phyloP scores from a whole-genome alignment of 139 green algal species.

The Chlamydomonas asymmetrica region DNA sequence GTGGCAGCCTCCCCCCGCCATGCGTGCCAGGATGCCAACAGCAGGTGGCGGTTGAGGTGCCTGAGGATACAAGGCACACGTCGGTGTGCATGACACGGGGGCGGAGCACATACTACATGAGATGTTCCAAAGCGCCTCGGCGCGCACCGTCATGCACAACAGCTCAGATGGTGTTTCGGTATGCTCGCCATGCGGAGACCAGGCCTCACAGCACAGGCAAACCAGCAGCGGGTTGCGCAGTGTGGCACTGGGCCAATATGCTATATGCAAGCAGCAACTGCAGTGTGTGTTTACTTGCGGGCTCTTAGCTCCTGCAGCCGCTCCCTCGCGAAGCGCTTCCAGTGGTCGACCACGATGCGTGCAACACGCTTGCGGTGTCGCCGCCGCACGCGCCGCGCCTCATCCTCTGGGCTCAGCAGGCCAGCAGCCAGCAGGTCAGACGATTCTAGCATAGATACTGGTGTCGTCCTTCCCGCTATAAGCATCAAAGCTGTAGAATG shows the following conservation, averaged over 20 bases:
- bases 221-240: background rate
- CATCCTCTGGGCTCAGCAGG: constrained; percentile 16
- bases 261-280: background rate
- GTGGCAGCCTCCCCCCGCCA: constrained; percentile 5
- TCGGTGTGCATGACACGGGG: no score
- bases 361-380: constrained; percentile 44
- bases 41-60: constrained; percentile 19
- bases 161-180: background rate
- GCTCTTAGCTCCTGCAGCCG: constrained; percentile 28
- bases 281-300: background rate
- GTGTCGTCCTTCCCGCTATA: no score
- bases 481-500: no score
- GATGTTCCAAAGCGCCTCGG: background rate
- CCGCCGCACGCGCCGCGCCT: constrained; percentile 22
- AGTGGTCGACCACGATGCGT: constrained; percentile 48
- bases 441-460: no score
- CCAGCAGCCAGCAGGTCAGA: background rate
- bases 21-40: constrained; percentile 13
- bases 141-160: background rate
- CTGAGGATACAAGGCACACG: constrained; percentile 7
- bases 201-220: background rate
- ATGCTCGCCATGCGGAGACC: background rate
- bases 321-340: constrained; percentile 38
- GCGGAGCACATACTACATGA: no score
- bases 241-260: background rate